Evolutionary conservation across 1,284 basidiomycete genomes (phyloP).

Genomic region (Sporisorium exsertum): DNA sequence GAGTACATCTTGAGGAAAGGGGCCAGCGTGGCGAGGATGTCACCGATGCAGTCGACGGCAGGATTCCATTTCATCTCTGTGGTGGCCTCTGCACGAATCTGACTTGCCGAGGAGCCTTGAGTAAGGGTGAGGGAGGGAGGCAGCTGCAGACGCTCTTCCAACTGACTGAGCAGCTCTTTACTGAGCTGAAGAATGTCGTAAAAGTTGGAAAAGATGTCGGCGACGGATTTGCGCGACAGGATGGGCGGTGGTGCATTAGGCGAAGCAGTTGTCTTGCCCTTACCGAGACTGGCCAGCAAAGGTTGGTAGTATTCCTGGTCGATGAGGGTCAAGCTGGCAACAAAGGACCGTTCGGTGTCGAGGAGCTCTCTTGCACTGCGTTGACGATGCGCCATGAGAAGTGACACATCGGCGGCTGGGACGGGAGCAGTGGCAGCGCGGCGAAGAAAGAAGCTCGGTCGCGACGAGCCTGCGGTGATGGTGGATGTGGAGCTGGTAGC

Average conservation of each 20-base stretch:
- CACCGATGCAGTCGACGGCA: constrained; percentile 55
- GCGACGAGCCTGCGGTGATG: constrained; percentile 32
- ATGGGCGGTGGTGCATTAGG: constrained; percentile 77
- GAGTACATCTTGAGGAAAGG: constrained; percentile 69
- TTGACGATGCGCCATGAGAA: constrained; percentile 42
- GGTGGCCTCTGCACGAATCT: neutral
- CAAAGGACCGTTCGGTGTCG: constrained; percentile 63
- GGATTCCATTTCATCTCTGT: constrained; percentile 55
- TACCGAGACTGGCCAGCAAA: constrained; percentile 42
- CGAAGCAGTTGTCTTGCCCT: constrained; percentile 72
- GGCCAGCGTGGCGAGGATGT: constrained; percentile 66
- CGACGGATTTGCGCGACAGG: constrained; percentile 78
- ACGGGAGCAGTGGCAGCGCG: constrained; percentile 39
- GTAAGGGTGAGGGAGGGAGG: constrained; percentile 60
- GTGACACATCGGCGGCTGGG: constrained; percentile 12
- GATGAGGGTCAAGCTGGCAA: constrained; percentile 57
- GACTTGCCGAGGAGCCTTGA: constrained; percentile 71
- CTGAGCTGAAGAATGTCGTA: constrained; percentile 91
- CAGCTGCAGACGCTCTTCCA: constrained; percentile 72
- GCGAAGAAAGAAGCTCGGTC: constrained; percentile 40
- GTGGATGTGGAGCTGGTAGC: constrained; percentile 35
- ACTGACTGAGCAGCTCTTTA: constrained; percentile 78
- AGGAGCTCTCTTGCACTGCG: constrained; percentile 59
- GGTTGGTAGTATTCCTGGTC: constrained; percentile 66
- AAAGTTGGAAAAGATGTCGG: constrained; percentile 86